phyloP scores from a whole-genome alignment of 2,329 filamentous ascomycete species.

The Orbilia blumenaviensis region DNA sequence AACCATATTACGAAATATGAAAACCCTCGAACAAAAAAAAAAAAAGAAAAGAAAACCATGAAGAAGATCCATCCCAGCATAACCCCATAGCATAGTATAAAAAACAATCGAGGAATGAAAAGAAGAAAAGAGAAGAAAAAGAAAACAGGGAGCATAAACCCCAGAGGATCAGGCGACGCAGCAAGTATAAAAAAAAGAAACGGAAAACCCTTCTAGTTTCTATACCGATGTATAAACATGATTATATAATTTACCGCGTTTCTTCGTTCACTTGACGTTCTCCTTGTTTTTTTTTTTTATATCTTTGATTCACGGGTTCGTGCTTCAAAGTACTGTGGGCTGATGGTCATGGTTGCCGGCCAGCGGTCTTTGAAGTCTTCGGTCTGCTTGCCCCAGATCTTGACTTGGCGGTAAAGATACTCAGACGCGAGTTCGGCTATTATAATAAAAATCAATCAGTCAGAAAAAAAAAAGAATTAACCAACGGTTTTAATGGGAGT shows the following conservation, averaged over 20 bases:
- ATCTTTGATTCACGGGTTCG: constrained; percentile 9
- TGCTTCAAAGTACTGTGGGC: constrained; percentile 18
- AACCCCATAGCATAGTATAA: neutral
- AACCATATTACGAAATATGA: neutral
- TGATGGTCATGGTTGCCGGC: constrained; percentile 24
- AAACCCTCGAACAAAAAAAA: neutral
- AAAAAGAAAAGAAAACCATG: neutral
- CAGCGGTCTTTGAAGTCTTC: constrained; percentile 24
- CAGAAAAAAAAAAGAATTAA: neutral
- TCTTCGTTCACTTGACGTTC: too few relatives aligned
- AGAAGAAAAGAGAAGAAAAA: neutral
- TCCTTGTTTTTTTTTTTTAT: too few relatives aligned
- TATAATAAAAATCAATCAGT: neutral
- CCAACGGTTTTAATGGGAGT: constrained; percentile 4
- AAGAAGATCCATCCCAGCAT: neutral
- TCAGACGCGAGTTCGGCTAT: constrained; percentile 51
- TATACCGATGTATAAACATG: neutral
- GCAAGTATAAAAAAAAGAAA: neutral
- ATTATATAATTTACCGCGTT: neutral
- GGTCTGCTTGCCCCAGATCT: constrained; percentile 54
- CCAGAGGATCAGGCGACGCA: too few relatives aligned
- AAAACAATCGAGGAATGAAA: neutral
- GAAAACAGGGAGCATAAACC: too few relatives aligned
- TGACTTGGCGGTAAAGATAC: constrained; percentile 53
- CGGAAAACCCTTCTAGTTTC: constrained; percentile 1